Evolutionary conservation across 2,329 filamentous ascomycete genomes (phyloP), one percentile per base, ranked within the genome.

Genomic region (Torrubiellomyces zombiae): DNA sequence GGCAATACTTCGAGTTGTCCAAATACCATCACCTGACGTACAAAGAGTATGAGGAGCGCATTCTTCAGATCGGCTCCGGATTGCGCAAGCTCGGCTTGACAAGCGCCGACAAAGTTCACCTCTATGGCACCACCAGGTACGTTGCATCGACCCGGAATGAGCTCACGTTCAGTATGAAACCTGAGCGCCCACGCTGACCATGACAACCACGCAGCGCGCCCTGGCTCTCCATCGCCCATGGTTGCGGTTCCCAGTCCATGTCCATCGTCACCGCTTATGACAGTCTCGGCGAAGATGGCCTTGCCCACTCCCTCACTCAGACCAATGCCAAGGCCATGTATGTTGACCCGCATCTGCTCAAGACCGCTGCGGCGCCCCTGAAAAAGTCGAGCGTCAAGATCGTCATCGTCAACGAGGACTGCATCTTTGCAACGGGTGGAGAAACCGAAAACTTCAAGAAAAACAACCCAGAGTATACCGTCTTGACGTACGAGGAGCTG

Each of bases 191-290:
- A 13, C 17, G 16, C 28, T 15, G 20, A 16, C 8, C 9, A 14
- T n/a, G 7, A 15, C 17, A 17, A 20, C 8, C 8, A 11, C 25
- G 5, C 28, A 82, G 78, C 48, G 65, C 72, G 25, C 68, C 81
- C 54, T 95, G 86, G 86, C 64, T 94, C 35, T 70, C 75, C 27
- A 70, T 79, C 40, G 78, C 85, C 23, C 81, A 91, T 47, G 66
- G 55, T 21, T 59, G 76, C 68, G 56, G 73, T 12, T 85, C 83
- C 10, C 86, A 95, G 53, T 85, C 80, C 21, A 71, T 94, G 48
- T 72, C 80, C 30, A 85, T 94, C 37, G 86, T 94, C 25, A 95
- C 86, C 22, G 83, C 85, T 25, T 94, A 94, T 53, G 85, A 94
- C 50, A 92, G 83, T 16, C 74, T 94, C 21, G 85, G 85, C 27